phyloP scores from a whole-genome alignment of 192 early-diverging fungal species.

The Podila minutissima region DNA sequence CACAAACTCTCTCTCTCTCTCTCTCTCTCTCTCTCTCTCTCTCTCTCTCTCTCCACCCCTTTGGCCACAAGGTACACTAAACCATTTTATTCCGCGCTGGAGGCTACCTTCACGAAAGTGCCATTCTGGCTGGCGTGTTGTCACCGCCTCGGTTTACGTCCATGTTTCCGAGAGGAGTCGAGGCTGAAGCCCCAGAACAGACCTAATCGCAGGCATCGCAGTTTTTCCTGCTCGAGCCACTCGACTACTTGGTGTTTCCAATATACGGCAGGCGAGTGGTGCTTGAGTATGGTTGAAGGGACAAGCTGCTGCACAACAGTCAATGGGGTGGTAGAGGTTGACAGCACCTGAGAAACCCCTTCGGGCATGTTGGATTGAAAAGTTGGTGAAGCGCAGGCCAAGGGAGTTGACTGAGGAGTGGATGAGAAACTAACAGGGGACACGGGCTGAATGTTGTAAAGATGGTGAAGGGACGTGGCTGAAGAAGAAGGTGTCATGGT shows the following conservation, averaged over 20 bases:
- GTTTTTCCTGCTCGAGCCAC: slow-evolving; percentile 48
- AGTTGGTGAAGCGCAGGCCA: not conserved
- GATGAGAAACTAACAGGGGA: not conserved
- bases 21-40: too few species aligned
- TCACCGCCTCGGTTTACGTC: not conserved
- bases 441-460: not conserved
- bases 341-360: slow-evolving; percentile 24
- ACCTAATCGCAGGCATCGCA: slow-evolving; percentile 33
- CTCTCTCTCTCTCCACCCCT: too few species aligned
- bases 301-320: slow-evolving; percentile 27
- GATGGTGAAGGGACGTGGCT: not conserved
- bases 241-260: slow-evolving; percentile 50
- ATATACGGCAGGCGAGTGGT: slow-evolving; percentile 37
- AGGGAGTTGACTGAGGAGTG: slow-evolving; percentile 30
- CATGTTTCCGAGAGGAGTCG: slow-evolving; percentile 12
- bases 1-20: too few species aligned
- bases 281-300: slow-evolving; percentile 33
- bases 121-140: not conserved
- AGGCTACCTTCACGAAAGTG: too few species aligned
- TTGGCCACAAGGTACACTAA: too few species aligned
- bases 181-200: slow-evolving; percentile 48
- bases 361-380: slow-evolving; percentile 14
- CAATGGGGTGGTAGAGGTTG: slow-evolving; percentile 1
- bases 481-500: not conserved
- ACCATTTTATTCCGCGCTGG: too few species aligned